These are phyloP conservation scores for Pleurotus citrinopileatus DNA, from an alignment of 768 basidiomycete genomes.

Conservation along the genomic window DNA sequence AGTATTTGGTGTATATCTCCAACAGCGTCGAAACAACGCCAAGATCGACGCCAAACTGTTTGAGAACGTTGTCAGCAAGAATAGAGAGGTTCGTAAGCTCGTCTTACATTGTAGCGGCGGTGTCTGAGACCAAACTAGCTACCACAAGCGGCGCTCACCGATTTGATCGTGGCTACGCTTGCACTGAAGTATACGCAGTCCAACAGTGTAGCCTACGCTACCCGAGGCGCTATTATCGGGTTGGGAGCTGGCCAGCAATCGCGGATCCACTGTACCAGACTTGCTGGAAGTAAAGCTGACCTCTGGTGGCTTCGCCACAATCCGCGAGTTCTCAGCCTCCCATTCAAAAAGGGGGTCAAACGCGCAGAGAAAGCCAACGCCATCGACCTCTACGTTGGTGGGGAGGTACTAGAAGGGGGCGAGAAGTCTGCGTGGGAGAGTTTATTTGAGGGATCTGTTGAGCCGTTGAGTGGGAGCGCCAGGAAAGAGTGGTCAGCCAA, in stretches of 20 bases:
- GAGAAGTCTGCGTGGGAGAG: slow-evolving; percentile 92
- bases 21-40: slow-evolving; percentile 87
- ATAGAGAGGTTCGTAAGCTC: slow-evolving; percentile 63
- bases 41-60: slow-evolving; percentile 84
- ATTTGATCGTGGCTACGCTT: slow-evolving; percentile 93
- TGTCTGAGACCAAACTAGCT: slow-evolving; percentile 46
- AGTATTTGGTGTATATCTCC: slow-evolving; percentile 88
- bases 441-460: slow-evolving; percentile 73
- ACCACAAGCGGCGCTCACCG: slow-evolving; percentile 72
- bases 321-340: slow-evolving; percentile 85
- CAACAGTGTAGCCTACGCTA: slow-evolving; percentile 96
- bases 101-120: background rate
- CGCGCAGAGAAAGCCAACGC: slow-evolving; percentile 98
- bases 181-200: slow-evolving; percentile 99
- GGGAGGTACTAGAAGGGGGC: slow-evolving; percentile 83
- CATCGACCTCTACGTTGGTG: slow-evolving; percentile 93
- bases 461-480: slow-evolving; percentile 64
- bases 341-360: slow-evolving; percentile 97
- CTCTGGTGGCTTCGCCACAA: slow-evolving; percentile 99
- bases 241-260: slow-evolving; percentile 98
- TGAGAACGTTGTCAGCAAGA: slow-evolving; percentile 84
- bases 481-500: slow-evolving; percentile 69
- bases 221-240: slow-evolving; percentile 88
- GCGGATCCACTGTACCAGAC: slow-evolving; percentile 97
- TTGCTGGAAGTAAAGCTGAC: slow-evolving; percentile 97